These are phyloP conservation scores for Leucogyrophana mollusca DNA, from an alignment of 768 basidiomycete genomes.

Conservation along the genomic window DNA sequence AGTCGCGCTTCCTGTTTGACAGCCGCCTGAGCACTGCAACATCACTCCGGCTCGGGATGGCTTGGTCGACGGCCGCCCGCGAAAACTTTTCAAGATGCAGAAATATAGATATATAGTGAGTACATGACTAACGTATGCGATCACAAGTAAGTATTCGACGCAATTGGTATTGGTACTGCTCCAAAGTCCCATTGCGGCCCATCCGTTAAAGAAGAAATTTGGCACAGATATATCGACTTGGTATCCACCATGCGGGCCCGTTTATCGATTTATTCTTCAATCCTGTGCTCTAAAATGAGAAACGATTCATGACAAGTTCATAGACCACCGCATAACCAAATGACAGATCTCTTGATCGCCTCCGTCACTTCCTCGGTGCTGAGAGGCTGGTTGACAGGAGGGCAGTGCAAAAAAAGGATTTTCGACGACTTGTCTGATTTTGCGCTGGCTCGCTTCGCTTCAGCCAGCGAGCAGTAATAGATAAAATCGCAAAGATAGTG, in stretches of 20 bases:
- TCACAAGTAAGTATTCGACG: neutral
- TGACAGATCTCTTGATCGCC: conserved; percentile 57
- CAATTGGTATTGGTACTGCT: neutral
- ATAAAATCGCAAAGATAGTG: conserved; percentile 78
- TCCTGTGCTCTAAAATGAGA: too few species aligned
- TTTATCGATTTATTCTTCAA: too few species aligned
- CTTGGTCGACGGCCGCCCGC: too few species aligned
- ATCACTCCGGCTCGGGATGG: too few species aligned
- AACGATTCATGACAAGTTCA: too few species aligned
- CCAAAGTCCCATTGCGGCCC: conserved; percentile 8
- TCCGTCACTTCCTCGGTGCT: conserved; percentile 67
- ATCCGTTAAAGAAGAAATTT: too few species aligned
- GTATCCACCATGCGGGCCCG: too few species aligned
- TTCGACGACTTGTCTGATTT: conserved; percentile 32
- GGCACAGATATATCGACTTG: too few species aligned
- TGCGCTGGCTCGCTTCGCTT: conserved; percentile 46
- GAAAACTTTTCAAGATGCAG: neutral
- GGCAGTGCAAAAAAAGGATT: conserved; percentile 72
- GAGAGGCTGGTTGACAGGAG: conserved; percentile 64
- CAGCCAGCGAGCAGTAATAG: conserved; percentile 74
- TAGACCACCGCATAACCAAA: conserved; percentile 47
- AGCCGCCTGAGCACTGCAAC: too few species aligned
- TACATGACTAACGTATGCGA: conserved; percentile 5
- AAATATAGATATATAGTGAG: neutral
- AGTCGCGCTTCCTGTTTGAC: too few species aligned